Percentiles rank a stretch among this genome's conserved stretches.
Conservation (phyloP, 2,329 filamentous ascomycete species). For the Leptodontidium sp. region DNA sequence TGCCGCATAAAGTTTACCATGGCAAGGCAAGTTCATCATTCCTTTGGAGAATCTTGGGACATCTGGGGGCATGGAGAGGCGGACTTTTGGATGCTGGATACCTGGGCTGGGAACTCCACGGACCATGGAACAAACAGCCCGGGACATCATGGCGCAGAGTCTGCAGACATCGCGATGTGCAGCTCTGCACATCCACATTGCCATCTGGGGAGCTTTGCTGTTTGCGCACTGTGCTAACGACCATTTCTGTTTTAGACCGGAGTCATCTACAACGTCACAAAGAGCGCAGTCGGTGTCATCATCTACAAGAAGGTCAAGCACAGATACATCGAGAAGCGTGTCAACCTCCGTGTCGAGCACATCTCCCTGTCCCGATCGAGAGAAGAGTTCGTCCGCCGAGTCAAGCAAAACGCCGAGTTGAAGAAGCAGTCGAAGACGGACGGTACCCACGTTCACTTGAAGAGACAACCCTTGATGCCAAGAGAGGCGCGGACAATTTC, state of each 20-base stretch:
- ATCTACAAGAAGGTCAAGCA: slow-evolving; percentile 99
- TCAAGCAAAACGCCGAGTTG: slow-evolving; percentile 94
- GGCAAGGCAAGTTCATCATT: slow-evolving; percentile 14
- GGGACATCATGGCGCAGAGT: no score
- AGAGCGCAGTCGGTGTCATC: slow-evolving; percentile 97
- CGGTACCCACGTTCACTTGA: slow-evolving; percentile 87
- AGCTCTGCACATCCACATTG: no score
- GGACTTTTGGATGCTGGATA: no score
- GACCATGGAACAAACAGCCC: no score
- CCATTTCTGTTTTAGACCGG: slow-evolving; percentile 68
- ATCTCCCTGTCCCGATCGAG: slow-evolving; percentile 92
- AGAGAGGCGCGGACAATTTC: slow-evolving; percentile 82
- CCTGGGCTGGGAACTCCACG: no score
- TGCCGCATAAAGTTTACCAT: slow-evolving; percentile 32
- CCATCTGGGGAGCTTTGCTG: no score
- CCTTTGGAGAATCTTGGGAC: no score
- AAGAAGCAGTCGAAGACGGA: slow-evolving; percentile 93
- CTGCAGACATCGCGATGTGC: no score
- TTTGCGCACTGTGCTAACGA: no score
- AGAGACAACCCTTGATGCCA: slow-evolving; percentile 85
- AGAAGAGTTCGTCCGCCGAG: slow-evolving; percentile 94
- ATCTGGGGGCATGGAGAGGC: no score
- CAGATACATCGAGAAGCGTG: slow-evolving; percentile 99
- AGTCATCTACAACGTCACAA: slow-evolving; percentile 99
- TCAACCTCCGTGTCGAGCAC: slow-evolving; percentile 99